These are phyloP conservation scores for Aspergillus latus DNA, from an alignment of 2,329 filamentous ascomycete genomes.

Conservation along the genomic window DNA sequence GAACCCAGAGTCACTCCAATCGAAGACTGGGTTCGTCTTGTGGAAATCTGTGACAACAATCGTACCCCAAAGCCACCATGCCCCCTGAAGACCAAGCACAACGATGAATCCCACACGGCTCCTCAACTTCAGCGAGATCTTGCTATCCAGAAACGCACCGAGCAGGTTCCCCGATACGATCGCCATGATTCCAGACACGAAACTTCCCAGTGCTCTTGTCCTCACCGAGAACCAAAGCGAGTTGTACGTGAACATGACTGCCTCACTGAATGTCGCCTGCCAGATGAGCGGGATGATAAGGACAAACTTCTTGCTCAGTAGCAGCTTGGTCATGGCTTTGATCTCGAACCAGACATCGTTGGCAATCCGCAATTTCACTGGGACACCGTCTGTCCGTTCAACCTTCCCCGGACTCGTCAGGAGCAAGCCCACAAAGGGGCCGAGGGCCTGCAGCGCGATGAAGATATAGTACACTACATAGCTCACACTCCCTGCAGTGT, in stretches of 20 bases:
- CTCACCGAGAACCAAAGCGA: conserved; percentile 69
- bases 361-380: conserved; percentile 60
- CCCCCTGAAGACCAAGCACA: conserved; percentile 57
- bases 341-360: conserved; percentile 60
- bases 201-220: conserved; percentile 67
- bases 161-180: conserved; percentile 65
- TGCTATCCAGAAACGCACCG: conserved; percentile 64
- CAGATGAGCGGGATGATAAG: conserved; percentile 67
- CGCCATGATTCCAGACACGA: conserved; percentile 67
- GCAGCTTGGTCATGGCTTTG: conserved; percentile 58
- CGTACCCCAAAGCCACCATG: conserved; percentile 72
- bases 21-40: conserved; percentile 58
- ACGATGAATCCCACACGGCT: conserved; percentile 57
- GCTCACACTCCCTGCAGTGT: conserved; percentile 63
- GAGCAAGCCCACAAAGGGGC: conserved; percentile 64
- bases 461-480: conserved; percentile 70
- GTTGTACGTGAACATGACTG: conserved; percentile 70
- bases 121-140: conserved; percentile 55
- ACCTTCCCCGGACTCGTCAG: conserved; percentile 63
- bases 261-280: conserved; percentile 69
- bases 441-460: conserved; percentile 66
- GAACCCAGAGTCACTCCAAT: conserved; percentile 66
- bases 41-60: conserved; percentile 63
- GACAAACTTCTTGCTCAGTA: conserved; percentile 62
- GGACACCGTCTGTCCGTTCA: conserved; percentile 63